Evolutionary conservation across 345 rosid genomes (phyloP), one percentile per base, ranked within the genome.

Genomic region (Linum usitatissimum): DNA sequence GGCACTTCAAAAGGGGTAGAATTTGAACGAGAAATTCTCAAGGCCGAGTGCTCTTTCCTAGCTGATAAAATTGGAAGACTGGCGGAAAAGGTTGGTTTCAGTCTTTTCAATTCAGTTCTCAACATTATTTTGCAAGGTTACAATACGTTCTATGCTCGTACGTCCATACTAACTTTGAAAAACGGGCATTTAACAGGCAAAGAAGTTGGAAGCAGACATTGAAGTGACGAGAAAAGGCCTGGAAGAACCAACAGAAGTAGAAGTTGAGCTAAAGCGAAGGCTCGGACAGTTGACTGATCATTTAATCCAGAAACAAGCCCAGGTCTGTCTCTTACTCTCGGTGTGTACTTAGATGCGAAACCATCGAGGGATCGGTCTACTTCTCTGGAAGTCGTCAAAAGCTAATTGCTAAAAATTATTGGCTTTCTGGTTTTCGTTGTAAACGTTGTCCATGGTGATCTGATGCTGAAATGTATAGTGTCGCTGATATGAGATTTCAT

Each of bases 231-330:
- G 81, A 79, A 92, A 85, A 81, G 98, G 83, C 70, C 74, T 89
- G 30, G 90, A 87, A 73, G 91, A 92, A 63, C 93, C 91, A 30
- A 83, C 98, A 42, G 96, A 89, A 78, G 90, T 92, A 62, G 98
- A 89, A 74, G 66, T 75, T 66, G 96, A 92, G 76, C 81, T 89
- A 66, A 84, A 81, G 75, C 77, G 86, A 69, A 84, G 94, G 77
- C 98, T 92, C 73, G 79, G 81, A 34, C 98, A 84, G 80, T 78
- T 89, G 65, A 89, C 97, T 57, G 98, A 92, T 80, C 98, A 87
- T 84, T 79, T 92, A 70, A 89, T 92, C 80, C 95, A 92, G 82
- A 89, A 92, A 74, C 98, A 92, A 77, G 81, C 93, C 56, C 98
- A 89, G 98, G 98, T 91, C 61, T 75, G 71, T 65, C 48, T 63